Evolutionary conservation across 805 yeast genomes (phyloP).

Genomic region (Kluyveromyces wickerhamii): DNA sequence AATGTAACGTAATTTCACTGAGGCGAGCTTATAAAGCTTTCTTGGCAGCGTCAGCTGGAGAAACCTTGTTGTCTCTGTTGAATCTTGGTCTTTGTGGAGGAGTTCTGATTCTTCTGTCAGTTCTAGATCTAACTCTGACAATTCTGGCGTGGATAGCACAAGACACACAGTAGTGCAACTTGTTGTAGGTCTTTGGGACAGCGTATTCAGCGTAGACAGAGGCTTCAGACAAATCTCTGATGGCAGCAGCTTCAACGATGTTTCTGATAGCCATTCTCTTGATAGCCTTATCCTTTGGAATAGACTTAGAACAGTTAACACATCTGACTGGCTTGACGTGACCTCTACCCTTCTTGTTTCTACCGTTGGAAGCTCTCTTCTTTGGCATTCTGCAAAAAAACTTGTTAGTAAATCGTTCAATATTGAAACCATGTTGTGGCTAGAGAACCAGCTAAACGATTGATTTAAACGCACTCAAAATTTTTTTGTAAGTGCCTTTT

Average conservation of each 20-base stretch:
- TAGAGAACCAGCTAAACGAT: too few relatives aligned
- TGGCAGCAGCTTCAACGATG: constrained; percentile 99
- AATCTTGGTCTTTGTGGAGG: constrained; percentile 99
- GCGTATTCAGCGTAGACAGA: constrained; percentile 99
- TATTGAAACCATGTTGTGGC: too few relatives aligned
- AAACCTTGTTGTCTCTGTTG: constrained; percentile 91
- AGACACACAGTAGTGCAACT: constrained; percentile 99
- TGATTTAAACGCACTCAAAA: too few relatives aligned
- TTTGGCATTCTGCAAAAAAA: constrained; percentile 75
- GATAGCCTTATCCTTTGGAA: constrained; percentile 99
- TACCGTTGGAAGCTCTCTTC: constrained; percentile 99
- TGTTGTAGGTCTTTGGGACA: constrained; percentile 98
- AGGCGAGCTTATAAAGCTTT: constrained; percentile 52
- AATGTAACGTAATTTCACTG: neutral
- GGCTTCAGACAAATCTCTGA: constrained; percentile 99
- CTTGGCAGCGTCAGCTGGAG: constrained; percentile 97
- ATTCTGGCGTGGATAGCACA: constrained; percentile 99
- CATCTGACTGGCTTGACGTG: constrained; percentile 99
- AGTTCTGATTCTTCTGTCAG: constrained; percentile 97
- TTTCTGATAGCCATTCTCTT: constrained; percentile 99
- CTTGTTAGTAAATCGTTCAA: neutral
- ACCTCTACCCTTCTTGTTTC: constrained; percentile 99
- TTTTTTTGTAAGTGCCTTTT: too few relatives aligned
- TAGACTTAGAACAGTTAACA: constrained; percentile 99
- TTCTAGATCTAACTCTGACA: constrained; percentile 99